Evolutionary conservation across 2,329 filamentous ascomycete species (phyloP).

Genomic region (Chaetoscypha palmicola): DNA sequence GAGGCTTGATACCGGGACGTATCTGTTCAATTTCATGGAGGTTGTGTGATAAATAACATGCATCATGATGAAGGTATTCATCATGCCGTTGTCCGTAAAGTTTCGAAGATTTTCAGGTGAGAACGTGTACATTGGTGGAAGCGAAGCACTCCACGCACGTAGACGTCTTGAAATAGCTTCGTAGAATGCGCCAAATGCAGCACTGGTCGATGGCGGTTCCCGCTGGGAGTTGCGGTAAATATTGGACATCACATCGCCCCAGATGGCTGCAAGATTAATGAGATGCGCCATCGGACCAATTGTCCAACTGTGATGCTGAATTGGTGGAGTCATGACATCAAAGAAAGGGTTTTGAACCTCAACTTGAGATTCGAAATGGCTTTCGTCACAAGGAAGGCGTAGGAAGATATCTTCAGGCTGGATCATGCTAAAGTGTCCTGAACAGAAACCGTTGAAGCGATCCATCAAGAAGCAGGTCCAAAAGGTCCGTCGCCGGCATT

Average conservation of each 20-base stretch:
- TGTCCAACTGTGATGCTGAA: conserved; percentile 32
- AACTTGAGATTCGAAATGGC: conserved; percentile 53
- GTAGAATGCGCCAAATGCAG: conserved; percentile 42
- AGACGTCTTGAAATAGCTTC: conserved; percentile 44
- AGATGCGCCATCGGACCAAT: conserved; percentile 47
- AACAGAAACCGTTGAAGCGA: conserved; percentile 54
- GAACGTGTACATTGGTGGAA: conserved; percentile 50
- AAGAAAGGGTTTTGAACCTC: conserved; percentile 54
- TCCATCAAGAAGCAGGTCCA: conserved; percentile 68
- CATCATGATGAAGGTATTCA: conserved; percentile 54
- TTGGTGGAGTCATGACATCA: conserved; percentile 41
- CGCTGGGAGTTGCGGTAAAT: conserved; percentile 43
- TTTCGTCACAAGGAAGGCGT: conserved; percentile 55
- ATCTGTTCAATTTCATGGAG: conserved; percentile 58
- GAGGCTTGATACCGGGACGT: conserved; percentile 41
- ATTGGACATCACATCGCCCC: conserved; percentile 56
- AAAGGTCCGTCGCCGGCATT: conserved; percentile 63
- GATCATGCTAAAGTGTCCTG: conserved; percentile 47
- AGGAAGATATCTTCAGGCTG: conserved; percentile 60
- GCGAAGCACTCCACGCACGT: conserved; percentile 48
- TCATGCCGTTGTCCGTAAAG: conserved; percentile 45
- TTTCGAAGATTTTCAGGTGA: conserved; percentile 50
- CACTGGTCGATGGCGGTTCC: conserved; percentile 16
- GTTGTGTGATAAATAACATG: conserved; percentile 61
- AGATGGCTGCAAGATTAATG: conserved; percentile 56